Evolutionary conservation across 768 basidiomycete genomes (phyloP).

Genomic region (Cystobasidium onofrii): DNA sequence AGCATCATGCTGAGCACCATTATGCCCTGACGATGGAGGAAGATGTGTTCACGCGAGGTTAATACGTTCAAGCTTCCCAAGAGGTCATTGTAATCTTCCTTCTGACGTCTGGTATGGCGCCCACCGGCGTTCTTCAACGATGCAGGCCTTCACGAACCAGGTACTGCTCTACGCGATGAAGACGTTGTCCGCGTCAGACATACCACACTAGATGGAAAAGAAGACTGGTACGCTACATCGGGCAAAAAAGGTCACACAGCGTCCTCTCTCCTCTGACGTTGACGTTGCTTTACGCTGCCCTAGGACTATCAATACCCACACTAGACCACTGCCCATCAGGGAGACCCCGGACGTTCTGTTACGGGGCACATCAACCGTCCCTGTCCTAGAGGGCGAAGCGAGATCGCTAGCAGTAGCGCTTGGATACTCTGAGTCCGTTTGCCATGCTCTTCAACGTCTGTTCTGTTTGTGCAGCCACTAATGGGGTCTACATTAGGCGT

Average conservation of each 20-base stretch:
- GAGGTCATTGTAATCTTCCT: too few relatives aligned
- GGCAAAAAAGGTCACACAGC: too few relatives aligned
- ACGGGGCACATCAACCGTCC: background rate
- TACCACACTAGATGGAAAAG: background rate
- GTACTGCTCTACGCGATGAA: background rate
- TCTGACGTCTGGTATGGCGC: background rate
- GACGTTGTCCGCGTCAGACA: constrained; percentile 3
- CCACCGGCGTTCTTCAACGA: too few relatives aligned
- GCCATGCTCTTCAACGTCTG: background rate
- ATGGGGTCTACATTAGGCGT: background rate
- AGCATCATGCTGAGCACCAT: constrained; percentile 5
- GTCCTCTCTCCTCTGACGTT: too few relatives aligned
- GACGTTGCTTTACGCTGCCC: too few relatives aligned
- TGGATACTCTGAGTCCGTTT: constrained; percentile 6
- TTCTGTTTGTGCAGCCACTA: background rate
- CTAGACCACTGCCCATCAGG: background rate
- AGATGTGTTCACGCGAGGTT: constrained; percentile 10
- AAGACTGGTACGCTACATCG: background rate
- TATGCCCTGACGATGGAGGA: background rate
- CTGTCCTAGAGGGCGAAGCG: constrained; percentile 16
- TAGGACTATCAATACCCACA: background rate
- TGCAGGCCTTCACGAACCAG: background rate
- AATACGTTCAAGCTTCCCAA: too few relatives aligned
- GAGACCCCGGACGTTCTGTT: constrained; percentile 11
- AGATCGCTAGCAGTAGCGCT: constrained; percentile 15